Conservation (phyloP, 169 alveolate genomes). For the Cryptosporidium ubiquitum region DNA sequence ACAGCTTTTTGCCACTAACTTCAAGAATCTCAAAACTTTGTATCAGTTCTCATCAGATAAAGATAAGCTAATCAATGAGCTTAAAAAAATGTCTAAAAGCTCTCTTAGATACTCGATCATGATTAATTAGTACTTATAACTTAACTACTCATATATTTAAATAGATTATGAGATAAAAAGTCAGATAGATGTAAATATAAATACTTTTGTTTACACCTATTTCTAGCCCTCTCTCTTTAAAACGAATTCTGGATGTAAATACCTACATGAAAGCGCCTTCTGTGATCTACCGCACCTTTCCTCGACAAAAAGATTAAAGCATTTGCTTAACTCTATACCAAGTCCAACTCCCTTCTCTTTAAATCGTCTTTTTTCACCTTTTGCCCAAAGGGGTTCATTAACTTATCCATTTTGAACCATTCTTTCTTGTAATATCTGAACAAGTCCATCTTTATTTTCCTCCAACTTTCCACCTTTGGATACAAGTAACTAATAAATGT, state of each 20-base stretch:
- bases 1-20: conserved; percentile 39
- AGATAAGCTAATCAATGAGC: conserved; percentile 31
- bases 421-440: conserved; percentile 32
- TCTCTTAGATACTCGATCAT: conserved; percentile 40
- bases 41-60: conserved; percentile 59
- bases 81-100: conserved; percentile 14
- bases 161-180: no score
- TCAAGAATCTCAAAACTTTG: conserved; percentile 59
- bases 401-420: conserved; percentile 46
- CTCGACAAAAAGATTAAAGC: background rate
- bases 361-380: background rate
- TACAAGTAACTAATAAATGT: conserved; percentile 52
- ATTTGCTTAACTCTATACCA: background rate
- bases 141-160: background rate
- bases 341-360: conserved; percentile 39
- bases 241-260: background rate
- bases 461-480: conserved; percentile 55
- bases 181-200: background rate
- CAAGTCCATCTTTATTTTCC: conserved; percentile 30
- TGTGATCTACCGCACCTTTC: background rate
- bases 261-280: background rate
- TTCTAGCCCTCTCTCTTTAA: background rate
- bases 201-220: background rate
- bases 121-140: background rate
- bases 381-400: conserved; percentile 7